Evolutionary conservation across 1,284 basidiomycete genomes (phyloP).

Genomic region (Ceratobasidium sp.): DNA sequence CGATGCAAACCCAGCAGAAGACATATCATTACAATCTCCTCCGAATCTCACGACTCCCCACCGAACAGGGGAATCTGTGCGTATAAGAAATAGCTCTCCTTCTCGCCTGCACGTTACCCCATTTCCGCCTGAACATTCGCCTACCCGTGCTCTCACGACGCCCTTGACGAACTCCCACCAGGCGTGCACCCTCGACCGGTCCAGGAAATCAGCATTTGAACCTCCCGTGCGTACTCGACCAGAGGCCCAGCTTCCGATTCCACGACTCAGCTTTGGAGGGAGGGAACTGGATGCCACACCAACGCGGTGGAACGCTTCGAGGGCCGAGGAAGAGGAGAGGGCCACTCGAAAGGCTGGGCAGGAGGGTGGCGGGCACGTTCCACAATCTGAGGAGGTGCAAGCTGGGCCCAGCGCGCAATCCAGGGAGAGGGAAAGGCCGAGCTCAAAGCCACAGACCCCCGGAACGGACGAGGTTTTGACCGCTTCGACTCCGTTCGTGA

Average conservation of each 20-base stretch:
- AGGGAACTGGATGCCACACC: neutral
- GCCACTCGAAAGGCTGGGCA: neutral
- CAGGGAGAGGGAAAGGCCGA: neutral
- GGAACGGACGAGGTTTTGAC: slow-evolving; percentile 29
- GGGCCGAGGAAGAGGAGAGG: slow-evolving; percentile 32
- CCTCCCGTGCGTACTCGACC: slow-evolving; percentile 24
- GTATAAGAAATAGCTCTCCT: neutral
- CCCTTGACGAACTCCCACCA: slow-evolving; percentile 13
- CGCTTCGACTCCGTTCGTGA: slow-evolving; percentile 33
- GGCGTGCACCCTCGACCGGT: slow-evolving; percentile 16
- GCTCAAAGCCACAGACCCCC: neutral
- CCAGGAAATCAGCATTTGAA: slow-evolving; percentile 22
- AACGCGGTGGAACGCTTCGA: slow-evolving; percentile 26
- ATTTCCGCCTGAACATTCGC: neutral
- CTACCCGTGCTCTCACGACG: neutral
- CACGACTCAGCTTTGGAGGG: slow-evolving; percentile 8
- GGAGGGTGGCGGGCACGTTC: neutral
- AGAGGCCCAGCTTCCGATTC: slow-evolving; percentile 20
- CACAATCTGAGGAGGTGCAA: neutral
- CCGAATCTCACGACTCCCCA: slow-evolving; percentile 15
- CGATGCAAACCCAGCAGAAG: neutral
- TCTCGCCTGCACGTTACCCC: neutral
- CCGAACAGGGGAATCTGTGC: slow-evolving; percentile 2
- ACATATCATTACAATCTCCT: neutral
- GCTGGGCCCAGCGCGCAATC: no score